Evolutionary conservation across 495 filamentous ascomycete genomes (phyloP).

Genomic region (Rostrohypoxylon terebratum): DNA sequence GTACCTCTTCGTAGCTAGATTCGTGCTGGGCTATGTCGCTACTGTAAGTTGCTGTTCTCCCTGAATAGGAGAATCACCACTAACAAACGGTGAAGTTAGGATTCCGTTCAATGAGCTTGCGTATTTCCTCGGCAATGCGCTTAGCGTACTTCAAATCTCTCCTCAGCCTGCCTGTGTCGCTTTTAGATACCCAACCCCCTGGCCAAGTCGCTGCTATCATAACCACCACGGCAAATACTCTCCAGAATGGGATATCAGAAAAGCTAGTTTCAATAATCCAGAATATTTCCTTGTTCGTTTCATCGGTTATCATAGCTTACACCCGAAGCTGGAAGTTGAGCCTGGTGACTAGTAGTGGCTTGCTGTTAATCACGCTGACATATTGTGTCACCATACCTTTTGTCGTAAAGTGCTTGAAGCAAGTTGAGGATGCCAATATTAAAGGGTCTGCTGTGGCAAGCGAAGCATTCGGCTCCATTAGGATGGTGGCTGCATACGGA

Average conservation of each 20-base stretch:
- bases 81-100: conserved; percentile 54
- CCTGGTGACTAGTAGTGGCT: conserved; percentile 65
- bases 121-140: conserved; percentile 67
- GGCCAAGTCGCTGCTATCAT: conserved; percentile 69
- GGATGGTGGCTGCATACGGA: conserved; percentile 73
- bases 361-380: conserved; percentile 67
- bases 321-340: conserved; percentile 68
- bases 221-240: conserved; percentile 70
- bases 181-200: conserved; percentile 66
- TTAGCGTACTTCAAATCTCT: conserved; percentile 64
- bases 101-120: conserved; percentile 65
- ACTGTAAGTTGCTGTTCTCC: conserved; percentile 56
- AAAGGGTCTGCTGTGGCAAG: conserved; percentile 71
- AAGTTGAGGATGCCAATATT: conserved; percentile 68
- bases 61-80: not conserved
- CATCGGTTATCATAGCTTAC: conserved; percentile 67
- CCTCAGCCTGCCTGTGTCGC: conserved; percentile 64
- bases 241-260: conserved; percentile 76
- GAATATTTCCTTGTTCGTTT: conserved; percentile 61
- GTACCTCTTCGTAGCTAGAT: conserved; percentile 72
- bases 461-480: conserved; percentile 66
- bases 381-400: conserved; percentile 68
- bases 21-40: conserved; percentile 66
- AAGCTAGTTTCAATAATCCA: conserved; percentile 67
- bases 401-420: conserved; percentile 66